phyloP scores from a whole-genome alignment of 2,329 filamentous ascomycete genomes.

The Nectriaceae sp. region DNA sequence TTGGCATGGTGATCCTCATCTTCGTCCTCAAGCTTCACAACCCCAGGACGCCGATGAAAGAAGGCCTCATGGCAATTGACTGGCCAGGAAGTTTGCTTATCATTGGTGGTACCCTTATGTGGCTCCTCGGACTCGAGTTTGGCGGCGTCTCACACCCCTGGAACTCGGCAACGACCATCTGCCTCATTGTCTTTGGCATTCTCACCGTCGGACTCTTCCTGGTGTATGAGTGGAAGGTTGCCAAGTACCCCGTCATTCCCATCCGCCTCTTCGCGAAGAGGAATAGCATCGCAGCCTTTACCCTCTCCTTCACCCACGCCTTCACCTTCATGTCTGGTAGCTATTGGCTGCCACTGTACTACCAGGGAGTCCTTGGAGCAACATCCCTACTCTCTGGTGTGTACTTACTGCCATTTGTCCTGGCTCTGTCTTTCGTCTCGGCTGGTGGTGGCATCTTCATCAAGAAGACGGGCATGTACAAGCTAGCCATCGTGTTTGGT shows the following conservation, averaged over 20 bases:
- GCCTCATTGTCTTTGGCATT: slow-evolving; percentile 73
- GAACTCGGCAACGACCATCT: slow-evolving; percentile 73
- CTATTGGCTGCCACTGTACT: slow-evolving; percentile 86
- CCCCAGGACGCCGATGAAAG: slow-evolving; percentile 61
- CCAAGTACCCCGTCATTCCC: slow-evolving; percentile 79
- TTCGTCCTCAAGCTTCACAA: slow-evolving; percentile 70
- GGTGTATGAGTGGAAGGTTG: slow-evolving; percentile 71
- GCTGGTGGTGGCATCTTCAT: slow-evolving; percentile 58
- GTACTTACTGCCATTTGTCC: slow-evolving; percentile 70
- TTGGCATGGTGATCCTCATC: slow-evolving; percentile 51
- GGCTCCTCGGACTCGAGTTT: slow-evolving; percentile 83
- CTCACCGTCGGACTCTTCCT: slow-evolving; percentile 66
- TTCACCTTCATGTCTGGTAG: slow-evolving; percentile 75
- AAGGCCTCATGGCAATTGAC: slow-evolving; percentile 65
- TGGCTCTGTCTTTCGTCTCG: slow-evolving; percentile 67
- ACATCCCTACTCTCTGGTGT: slow-evolving; percentile 72
- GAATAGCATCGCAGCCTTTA: slow-evolving; percentile 67
- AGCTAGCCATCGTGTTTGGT: slow-evolving; percentile 59
- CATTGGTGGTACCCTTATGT: slow-evolving; percentile 79
- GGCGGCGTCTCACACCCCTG: slow-evolving; percentile 77
- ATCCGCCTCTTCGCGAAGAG: slow-evolving; percentile 66
- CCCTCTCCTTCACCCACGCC: slow-evolving; percentile 71
- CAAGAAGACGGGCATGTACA: slow-evolving; percentile 67
- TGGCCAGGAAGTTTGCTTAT: slow-evolving; percentile 60
- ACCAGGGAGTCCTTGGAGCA: slow-evolving; percentile 72